Evolutionary conservation across 2,329 filamentous ascomycete genomes (phyloP), one percentile per base, ranked within the genome.

Genomic region (Alternaria metachromatica): DNA sequence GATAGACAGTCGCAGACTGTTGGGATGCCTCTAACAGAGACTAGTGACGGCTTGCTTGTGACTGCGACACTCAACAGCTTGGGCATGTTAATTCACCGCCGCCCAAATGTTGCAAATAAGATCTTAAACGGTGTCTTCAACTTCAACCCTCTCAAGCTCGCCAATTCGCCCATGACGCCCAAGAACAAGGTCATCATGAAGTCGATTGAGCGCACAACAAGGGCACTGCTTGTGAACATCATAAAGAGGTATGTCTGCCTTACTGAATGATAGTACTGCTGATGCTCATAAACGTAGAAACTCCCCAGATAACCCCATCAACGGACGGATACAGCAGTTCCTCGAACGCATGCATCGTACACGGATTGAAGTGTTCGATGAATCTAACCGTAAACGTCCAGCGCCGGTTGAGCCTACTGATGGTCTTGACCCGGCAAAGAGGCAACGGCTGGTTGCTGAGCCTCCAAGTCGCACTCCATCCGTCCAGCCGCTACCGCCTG

Each of bases 171-270:
- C 4, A 87, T 96, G 84, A 95, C 92, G 1, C 87, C 93, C 3
- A 93, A 90, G 76, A 87, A 88, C 54, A 93, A 91, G 72, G 91
- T 99, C 63, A 88, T 95, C 72, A 87, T 97, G 65, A 93, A 90
- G 80, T 98, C 95, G 6, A 96, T 99, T 89, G 95, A 97, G 80
- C 93, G 97, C 77, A 99, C 96, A 23, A 92, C 92, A 4, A 88
- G 94, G 72, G 89, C 94, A 70, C 83, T 99, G 50, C 85, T 98
- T 43, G 87, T 94, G 57, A 94, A 97, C 80, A 84, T 97, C 57
- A 85, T 91, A 70, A 95, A 95, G 82, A 87, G 89, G 90, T 92
- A 84, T 69, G 84, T 66, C 12, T 30, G 11, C 55, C 13, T 62
- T 33, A 23, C n/a, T 23, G 20, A 9, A 13, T 50, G 10, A 53